Base-by-base conservation (phyloP, 345 rosid genomes). In the Moricandia arvensis region DNA sequence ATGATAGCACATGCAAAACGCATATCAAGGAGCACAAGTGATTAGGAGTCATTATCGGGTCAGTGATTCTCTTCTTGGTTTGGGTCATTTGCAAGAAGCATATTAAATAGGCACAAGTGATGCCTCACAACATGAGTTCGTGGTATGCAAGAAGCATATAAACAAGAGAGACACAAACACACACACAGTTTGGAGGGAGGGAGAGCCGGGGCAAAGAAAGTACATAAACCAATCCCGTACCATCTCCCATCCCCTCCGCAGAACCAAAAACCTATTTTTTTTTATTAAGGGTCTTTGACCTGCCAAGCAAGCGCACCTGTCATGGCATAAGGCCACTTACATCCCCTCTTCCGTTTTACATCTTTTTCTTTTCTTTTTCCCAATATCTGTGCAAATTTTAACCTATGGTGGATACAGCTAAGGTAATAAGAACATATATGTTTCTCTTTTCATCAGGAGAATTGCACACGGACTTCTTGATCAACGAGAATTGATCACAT, bases 261-360 rank as follows among this genome's bases (percentile, higher is more conserved):
- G 18, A 60, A 43, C 49, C 75, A 12, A 71, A 60, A 60, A 30
- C 0, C 6, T 1, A 5, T n/a, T 7, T 17, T 1, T 17, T 45
- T 45, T 45, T 47, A 27, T 59, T 10, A 8, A 15, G 59, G 75
- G 15, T 61, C 21, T 47, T 31, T 18, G 68, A 72, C 75, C 62
- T 49, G 62, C 76, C 76, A 59, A 62, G 69, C 76, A 62, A 72
- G 76, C 76, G 69, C 76, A 72, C 76, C 69, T 34, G 76, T 34
- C 76, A 72, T 72, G 76, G 69, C 69, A 72, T n/a, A 72, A 51
- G 69, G 62, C 35, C 69, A 15, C 6, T 49, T 62, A 62, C 69
- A 63, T 62, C 45, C 72, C 33, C 16, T 16, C 13, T 7, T 16
- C 8, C 17, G 29, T 16, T 53, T 5, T 73, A 54, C 62, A 72